Conservation (phyloP, 805 yeast genomes). For the Saccharomycopsis javanensis region DNA sequence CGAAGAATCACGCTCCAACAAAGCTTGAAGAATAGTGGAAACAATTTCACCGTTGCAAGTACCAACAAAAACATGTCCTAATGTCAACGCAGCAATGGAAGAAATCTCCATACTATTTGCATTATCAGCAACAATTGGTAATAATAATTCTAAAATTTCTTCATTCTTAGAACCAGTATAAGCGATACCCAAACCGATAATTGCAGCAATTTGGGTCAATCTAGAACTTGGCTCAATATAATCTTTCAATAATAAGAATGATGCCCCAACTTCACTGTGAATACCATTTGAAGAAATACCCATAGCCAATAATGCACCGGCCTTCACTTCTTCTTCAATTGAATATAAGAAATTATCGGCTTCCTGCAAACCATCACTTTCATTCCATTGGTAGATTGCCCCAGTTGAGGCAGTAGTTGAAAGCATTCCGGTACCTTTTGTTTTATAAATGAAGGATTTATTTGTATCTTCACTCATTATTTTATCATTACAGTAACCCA, state of each 20-base stretch:
- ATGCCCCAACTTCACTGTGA: constrained; percentile 92
- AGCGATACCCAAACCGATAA: constrained; percentile 86
- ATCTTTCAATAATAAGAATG: constrained; percentile 76
- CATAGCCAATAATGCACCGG: constrained; percentile 94
- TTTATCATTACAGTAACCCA: constrained; percentile 86
- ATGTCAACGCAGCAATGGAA: constrained; percentile 78
- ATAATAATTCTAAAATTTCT: constrained; percentile 64
- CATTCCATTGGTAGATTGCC: constrained; percentile 84
- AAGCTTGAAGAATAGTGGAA: constrained; percentile 80
- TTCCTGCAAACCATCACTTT: constrained; percentile 77
- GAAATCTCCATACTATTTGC: constrained; percentile 68
- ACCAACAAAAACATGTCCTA: constrained; percentile 93
- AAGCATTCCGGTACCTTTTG: constrained; percentile 84
- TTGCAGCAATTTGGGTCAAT: constrained; percentile 66
- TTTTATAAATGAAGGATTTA: constrained; percentile 79
- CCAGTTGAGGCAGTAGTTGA: constrained; percentile 91
- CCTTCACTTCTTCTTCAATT: constrained; percentile 77
- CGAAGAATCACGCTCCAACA: constrained; percentile 70
- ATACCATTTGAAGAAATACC: constrained; percentile 89
- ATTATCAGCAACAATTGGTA: constrained; percentile 76
- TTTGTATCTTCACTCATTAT: constrained; percentile 65
- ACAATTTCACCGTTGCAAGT: constrained; percentile 92
- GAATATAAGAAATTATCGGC: constrained; percentile 85
- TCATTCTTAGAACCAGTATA: constrained; percentile 91
- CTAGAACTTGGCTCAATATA: constrained; percentile 58